Evolutionary conservation across 2,329 filamentous ascomycete species (phyloP).

Genomic region (Malbranchea cinnamomea): DNA sequence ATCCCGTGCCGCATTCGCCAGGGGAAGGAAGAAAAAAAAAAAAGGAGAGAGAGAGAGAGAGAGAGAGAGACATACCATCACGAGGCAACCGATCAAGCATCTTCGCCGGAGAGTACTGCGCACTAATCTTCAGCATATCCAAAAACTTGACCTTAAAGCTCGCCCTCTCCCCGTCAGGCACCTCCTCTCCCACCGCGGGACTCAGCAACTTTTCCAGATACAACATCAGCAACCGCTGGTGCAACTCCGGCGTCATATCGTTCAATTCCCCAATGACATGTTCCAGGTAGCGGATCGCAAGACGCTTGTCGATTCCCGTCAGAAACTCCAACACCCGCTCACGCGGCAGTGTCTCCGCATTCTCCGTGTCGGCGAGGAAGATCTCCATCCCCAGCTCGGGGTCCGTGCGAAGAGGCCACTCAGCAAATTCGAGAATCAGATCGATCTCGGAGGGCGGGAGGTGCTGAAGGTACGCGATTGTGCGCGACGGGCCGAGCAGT

Average conservation of each 20-base stretch:
- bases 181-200: constrained; percentile 24
- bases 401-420: constrained; percentile 66
- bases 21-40: constrained; percentile 3
- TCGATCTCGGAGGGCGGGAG: constrained; percentile 78
- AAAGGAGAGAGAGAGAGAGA: constrained; percentile 8
- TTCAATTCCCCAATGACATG: constrained; percentile 80
- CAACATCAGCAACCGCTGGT: constrained; percentile 66
- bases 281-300: constrained; percentile 74
- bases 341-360: constrained; percentile 77
- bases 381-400: constrained; percentile 76
- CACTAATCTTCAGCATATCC: constrained; percentile 58
- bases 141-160: constrained; percentile 53
- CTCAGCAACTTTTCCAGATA: constrained; percentile 42
- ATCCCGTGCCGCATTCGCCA: constrained; percentile 6
- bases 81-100: constrained; percentile 65
- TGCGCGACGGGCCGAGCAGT: constrained; percentile 68
- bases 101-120: constrained; percentile 64
- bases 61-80: constrained; percentile 45
- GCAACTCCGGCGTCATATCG: constrained; percentile 71
- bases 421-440: constrained; percentile 77
- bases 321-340: constrained; percentile 63
- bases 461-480: constrained; percentile 78
- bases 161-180: constrained; percentile 37
- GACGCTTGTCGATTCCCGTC: constrained; percentile 47
- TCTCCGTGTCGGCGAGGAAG: constrained; percentile 85